Evolutionary conservation across 2,329 filamentous ascomycete species (phyloP).

Genomic region (Fusarium tuaranense): DNA sequence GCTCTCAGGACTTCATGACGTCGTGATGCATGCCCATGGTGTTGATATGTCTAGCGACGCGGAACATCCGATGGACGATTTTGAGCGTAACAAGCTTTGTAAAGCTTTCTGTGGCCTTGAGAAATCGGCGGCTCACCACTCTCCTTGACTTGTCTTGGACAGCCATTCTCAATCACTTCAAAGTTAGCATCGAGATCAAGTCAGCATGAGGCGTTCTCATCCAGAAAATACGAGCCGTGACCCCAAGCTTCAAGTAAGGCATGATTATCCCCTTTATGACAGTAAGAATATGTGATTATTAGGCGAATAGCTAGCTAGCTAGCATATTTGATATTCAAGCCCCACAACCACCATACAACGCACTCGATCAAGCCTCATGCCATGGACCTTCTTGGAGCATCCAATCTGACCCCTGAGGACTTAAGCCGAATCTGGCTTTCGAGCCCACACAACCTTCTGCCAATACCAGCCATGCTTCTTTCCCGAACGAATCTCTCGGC

Average conservation of each 20-base stretch:
- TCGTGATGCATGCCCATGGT: neutral
- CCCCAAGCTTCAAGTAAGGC: too few species aligned
- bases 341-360: neutral
- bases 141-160: neutral
- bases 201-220: too few species aligned
- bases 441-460: conserved; percentile 7
- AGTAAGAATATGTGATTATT: neutral
- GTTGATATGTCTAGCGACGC: neutral
- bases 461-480: conserved; percentile 7
- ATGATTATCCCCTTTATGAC: neutral
- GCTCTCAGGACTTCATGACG: neutral
- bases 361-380: neutral
- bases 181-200: too few species aligned
- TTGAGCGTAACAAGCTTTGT: neutral
- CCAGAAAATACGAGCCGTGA: too few species aligned
- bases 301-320: neutral
- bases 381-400: neutral
- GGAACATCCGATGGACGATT: neutral
- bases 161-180: neutral
- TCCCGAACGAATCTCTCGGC: neutral
- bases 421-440: neutral
- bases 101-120: neutral
- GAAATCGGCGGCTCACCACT: neutral
- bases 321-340: neutral
- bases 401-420: neutral